A percentile compares a stretch with the other conserved stretches of the same genome.
phyloP scores from a whole-genome alignment of 306 rosid species.

The Sophora flavescens region DNA sequence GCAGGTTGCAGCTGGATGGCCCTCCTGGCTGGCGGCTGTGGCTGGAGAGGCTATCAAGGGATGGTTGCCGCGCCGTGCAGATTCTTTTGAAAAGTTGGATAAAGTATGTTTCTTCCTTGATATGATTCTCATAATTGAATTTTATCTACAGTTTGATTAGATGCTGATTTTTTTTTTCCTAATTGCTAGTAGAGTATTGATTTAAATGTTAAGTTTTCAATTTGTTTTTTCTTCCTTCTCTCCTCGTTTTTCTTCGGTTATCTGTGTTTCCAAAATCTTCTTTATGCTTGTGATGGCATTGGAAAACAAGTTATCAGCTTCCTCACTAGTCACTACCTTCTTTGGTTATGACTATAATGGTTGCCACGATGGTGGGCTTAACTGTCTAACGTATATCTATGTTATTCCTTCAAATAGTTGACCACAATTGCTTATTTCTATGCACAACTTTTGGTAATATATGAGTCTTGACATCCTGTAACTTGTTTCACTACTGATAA shows the following conservation, averaged over 20 bases:
- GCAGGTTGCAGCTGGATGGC: slow-evolving; percentile 99
- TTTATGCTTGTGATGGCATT: slow-evolving; percentile 5
- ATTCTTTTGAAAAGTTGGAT: slow-evolving; percentile 96
- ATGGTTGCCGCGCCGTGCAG: slow-evolving; percentile 94
- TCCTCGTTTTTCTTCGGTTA: not conserved
- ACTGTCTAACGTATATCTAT: not conserved
- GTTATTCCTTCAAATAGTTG: slow-evolving; percentile 24
- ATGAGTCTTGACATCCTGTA: not conserved
- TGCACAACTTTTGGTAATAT: not conserved
- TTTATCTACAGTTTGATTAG: slow-evolving; percentile 25
- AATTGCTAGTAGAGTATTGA: slow-evolving; percentile 31
- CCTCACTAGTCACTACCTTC: not conserved
- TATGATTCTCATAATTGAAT: slow-evolving; percentile 36
- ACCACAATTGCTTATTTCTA: slow-evolving; percentile 13
- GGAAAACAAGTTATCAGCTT: slow-evolving; percentile 9
- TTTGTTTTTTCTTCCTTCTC: too few relatives aligned
- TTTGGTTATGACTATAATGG: slow-evolving; percentile 1
- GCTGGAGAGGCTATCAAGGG: slow-evolving; percentile 99
- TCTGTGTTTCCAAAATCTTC: slow-evolving; percentile 10
- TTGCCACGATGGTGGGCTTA: slow-evolving; percentile 13
- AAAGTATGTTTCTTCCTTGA: slow-evolving; percentile 68
- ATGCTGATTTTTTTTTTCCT: slow-evolving; percentile 28
- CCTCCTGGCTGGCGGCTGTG: slow-evolving; percentile 91
- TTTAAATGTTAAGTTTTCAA: not conserved
- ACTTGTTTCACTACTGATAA: not conserved